These are phyloP conservation scores for Nemania sp. DNA, from an alignment of 2,329 filamentous ascomycete species.

Conservation along the genomic window DNA sequence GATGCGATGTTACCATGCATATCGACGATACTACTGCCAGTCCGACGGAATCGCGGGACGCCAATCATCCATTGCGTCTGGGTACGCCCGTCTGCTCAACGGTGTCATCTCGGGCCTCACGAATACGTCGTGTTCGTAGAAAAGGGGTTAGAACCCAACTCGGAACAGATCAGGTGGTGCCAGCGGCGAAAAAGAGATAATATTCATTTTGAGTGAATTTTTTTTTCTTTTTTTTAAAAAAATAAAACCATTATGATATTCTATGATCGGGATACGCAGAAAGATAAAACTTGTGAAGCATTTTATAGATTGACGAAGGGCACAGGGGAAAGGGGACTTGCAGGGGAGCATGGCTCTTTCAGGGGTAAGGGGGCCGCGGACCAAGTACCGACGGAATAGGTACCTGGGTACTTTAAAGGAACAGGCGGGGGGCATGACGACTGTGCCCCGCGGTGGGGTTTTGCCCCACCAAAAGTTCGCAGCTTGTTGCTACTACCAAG, in stretches of 20 bases:
- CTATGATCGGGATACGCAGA: too few relatives aligned
- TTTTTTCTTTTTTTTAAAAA: too few relatives aligned
- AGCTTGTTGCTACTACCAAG: neutral
- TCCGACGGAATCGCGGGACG: too few relatives aligned
- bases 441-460: conserved; percentile 21
- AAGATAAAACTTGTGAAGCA: too few relatives aligned
- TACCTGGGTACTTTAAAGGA: too few relatives aligned
- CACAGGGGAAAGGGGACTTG: neutral
- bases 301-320: neutral
- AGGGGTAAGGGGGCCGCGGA: conserved; percentile 4
- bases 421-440: neutral
- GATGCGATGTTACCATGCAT: neutral
- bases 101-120: neutral
- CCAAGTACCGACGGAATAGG: too few relatives aligned
- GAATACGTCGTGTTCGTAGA: neutral
- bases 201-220: too few relatives aligned
- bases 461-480: conserved; percentile 22
- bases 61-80: too few relatives aligned
- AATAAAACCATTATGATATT: too few relatives aligned
- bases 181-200: too few relatives aligned
- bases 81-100: neutral
- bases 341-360: conserved; percentile 13
- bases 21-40: neutral
- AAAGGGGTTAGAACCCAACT: neutral
- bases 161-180: neutral